Conservation (phyloP, 2,329 filamentous ascomycete genomes). For the Fusarium guadeloupense region DNA sequence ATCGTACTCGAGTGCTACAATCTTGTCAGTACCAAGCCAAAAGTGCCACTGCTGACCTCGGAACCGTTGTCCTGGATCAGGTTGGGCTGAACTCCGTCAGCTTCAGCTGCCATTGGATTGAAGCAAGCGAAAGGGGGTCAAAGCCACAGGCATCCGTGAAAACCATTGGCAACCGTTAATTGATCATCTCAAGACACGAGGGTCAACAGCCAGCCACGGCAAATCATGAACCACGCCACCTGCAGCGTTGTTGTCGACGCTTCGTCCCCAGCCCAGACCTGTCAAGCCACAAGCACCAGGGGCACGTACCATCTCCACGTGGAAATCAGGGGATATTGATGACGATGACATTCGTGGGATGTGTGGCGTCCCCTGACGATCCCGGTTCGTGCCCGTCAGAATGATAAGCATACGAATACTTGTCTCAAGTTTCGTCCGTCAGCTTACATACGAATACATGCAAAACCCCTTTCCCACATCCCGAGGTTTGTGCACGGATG, state of each 20-base stretch:
- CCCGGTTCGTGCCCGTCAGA: constrained; percentile 26
- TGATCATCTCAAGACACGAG: background rate
- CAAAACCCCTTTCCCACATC: constrained; percentile 29
- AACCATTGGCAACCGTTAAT: constrained; percentile 7
- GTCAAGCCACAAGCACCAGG: constrained; percentile 32
- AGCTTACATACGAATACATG: constrained; percentile 31
- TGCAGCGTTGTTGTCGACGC: background rate
- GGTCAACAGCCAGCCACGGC: constrained; percentile 24
- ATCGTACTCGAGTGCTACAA: constrained; percentile 11
- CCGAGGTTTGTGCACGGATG: constrained; percentile 31
- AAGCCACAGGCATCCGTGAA: constrained; percentile 14
- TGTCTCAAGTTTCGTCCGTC: constrained; percentile 24
- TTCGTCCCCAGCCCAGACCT: constrained; percentile 13
- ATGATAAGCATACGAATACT: constrained; percentile 23
- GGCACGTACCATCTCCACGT: constrained; percentile 26
- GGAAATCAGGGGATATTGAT: constrained; percentile 27
- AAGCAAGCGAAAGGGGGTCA: constrained; percentile 18
- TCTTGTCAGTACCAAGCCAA: constrained; percentile 28
- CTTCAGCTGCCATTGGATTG: background rate
- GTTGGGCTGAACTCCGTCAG: constrained; percentile 14
- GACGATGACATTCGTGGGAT: constrained; percentile 6
- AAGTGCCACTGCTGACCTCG: background rate
- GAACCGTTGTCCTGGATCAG: background rate
- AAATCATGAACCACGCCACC: constrained; percentile 14
- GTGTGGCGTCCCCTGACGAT: constrained; percentile 38